These are phyloP conservation scores for Henckelia pumila DNA, from an alignment of 257 asterid species.

Conservation along the genomic window DNA sequence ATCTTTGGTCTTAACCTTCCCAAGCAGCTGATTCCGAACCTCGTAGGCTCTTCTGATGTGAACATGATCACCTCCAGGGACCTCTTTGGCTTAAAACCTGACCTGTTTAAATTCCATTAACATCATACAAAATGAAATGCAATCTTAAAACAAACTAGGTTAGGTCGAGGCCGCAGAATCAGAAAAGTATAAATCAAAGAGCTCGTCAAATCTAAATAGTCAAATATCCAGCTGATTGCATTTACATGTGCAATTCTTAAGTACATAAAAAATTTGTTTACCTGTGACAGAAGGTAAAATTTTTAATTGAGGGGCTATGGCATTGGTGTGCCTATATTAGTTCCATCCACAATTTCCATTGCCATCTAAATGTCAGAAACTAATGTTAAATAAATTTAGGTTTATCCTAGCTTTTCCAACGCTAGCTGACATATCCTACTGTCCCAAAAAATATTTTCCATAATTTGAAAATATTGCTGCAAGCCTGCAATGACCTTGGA, in stretches of 20 bases:
- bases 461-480: background rate
- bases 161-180: background rate
- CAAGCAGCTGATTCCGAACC: slow-evolving; percentile 92
- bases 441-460: background rate
- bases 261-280: no score
- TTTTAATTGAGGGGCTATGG: background rate
- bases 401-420: background rate
- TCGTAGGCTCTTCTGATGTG: slow-evolving; percentile 98
- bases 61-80: slow-evolving; percentile 93
- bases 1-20: slow-evolving; percentile 63
- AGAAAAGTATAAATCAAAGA: background rate
- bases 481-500: background rate
- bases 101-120: slow-evolving; percentile 39
- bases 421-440: background rate
- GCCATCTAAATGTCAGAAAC: background rate
- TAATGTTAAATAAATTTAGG: background rate
- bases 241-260: background rate
- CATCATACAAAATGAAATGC: slow-evolving; percentile 17
- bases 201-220: background rate
- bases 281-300: no score
- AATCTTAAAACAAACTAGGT: background rate
- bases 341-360: background rate
- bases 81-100: slow-evolving; percentile 83
- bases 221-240: background rate
- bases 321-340: background rate